phyloP scores from a whole-genome alignment of 176 grass and related monocot species.

The Raddia distichophylla region DNA sequence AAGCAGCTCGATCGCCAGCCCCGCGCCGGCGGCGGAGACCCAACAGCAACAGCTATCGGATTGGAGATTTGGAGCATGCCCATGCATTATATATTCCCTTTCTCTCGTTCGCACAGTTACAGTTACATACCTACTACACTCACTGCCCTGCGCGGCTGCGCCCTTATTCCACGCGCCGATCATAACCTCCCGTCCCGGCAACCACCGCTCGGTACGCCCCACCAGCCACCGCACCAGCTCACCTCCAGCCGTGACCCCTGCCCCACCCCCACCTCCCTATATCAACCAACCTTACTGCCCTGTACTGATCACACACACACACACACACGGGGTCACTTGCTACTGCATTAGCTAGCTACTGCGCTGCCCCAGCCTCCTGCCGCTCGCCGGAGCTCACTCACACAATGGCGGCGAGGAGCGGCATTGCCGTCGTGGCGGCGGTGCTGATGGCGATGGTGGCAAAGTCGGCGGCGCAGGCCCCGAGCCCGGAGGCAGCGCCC shows the following conservation, averaged over 20 bases:
- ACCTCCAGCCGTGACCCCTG: slow-evolving; percentile 44
- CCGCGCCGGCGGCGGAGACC: not conserved
- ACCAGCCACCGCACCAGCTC: slow-evolving; percentile 40
- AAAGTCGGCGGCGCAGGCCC: slow-evolving; percentile 25
- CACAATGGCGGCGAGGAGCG: slow-evolving; percentile 33
- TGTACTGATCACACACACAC: not conserved
- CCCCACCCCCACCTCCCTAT: slow-evolving; percentile 27
- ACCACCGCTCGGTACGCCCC: slow-evolving; percentile 38
- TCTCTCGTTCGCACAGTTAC: too few relatives aligned
- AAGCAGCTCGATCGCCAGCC: not conserved
- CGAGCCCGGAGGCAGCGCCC: not conserved
- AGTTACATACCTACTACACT: too few relatives aligned
- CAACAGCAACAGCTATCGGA: too few relatives aligned
- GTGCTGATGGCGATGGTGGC: not conserved
- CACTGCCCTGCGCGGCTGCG: not conserved
- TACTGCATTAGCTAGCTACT: not conserved
- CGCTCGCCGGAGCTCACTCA: too few relatives aligned
- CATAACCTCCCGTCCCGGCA: slow-evolving; percentile 39
- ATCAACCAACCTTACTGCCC: slow-evolving; percentile 33
- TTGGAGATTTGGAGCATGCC: too few relatives aligned
- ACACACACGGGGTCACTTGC: not conserved
- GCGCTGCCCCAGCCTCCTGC: not conserved
- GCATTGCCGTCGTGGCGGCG: slow-evolving; percentile 26
- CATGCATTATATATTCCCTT: too few relatives aligned
- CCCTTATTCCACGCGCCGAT: slow-evolving; percentile 29